Percentiles rank a stretch among this genome's conserved stretches.
These are phyloP conservation scores for Hemerocallis citrina DNA, from an alignment of 106 monocot species.

Conservation along the genomic window DNA sequence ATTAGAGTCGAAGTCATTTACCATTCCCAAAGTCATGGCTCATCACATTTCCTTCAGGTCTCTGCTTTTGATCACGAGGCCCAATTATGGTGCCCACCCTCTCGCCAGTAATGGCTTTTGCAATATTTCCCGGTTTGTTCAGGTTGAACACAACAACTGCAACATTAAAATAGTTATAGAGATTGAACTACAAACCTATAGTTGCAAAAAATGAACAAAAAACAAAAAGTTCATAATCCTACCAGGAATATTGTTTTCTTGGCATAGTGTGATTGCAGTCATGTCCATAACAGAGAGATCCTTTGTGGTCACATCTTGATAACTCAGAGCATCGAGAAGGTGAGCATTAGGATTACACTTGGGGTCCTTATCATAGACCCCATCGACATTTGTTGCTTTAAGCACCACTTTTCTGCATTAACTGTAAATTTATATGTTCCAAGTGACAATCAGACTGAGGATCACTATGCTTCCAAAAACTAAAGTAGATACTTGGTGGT, in stretches of 20 bases:
- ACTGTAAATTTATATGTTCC: constrained; percentile 27
- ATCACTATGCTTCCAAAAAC: no score
- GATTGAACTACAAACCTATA: no score
- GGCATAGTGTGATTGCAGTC: constrained; percentile 78
- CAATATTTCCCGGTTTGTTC: constrained; percentile 61
- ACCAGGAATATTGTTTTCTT: constrained; percentile 82
- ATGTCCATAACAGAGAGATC: constrained; percentile 83
- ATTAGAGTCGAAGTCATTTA: constrained; percentile 2
- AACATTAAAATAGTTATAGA: background rate
- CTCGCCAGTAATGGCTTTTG: constrained; percentile 62
- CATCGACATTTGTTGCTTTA: constrained; percentile 98
- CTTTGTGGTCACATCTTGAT: constrained; percentile 69
- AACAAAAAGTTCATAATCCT: constrained; percentile 9
- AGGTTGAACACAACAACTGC: constrained; percentile 82
- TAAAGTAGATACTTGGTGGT: no score
- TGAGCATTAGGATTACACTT: constrained; percentile 50
- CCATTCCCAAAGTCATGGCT: constrained; percentile 6
- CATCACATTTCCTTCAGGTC: constrained; percentile 4
- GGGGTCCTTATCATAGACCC: constrained; percentile 59
- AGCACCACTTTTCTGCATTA: constrained; percentile 84
- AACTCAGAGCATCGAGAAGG: constrained; percentile 52
- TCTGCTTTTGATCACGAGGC: constrained; percentile 10
- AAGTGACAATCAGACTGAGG: no score
- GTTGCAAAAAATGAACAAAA: no score
- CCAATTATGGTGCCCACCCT: constrained; percentile 62